Evolutionary conservation across 208 protist species (phyloP), one percentile per base, ranked within the genome.

Genomic region (Trypanosoma platydactyli): DNA sequence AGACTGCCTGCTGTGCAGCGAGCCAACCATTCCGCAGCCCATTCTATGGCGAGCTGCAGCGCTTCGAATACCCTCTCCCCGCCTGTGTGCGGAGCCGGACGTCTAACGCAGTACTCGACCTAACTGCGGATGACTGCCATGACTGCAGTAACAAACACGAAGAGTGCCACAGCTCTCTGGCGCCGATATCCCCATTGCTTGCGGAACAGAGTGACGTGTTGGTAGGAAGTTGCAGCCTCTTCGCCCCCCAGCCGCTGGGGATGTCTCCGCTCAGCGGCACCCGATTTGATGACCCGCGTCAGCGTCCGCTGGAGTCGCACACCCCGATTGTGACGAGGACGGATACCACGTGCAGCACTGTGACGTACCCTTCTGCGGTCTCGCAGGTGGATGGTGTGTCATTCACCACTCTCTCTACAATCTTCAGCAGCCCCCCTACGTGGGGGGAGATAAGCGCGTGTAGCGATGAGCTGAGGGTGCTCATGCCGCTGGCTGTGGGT

Each of bases 381-480:
- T 55, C 51, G 1, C 20, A 38, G 25, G 25, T 15, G 25, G 51
- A 40, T 25, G n/a, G 20, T 22, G 24, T 38, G 0, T 44, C 46
- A 1, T 16, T 40, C 30, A 55, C 24, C 25, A 46, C 48, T n/a
- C 59, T 65, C 20, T 65, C 44, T 25, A 30, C 27, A 24, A 42
- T 65, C 27, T 65, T 65, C 29, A 65, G 44, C 59, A 55, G 20
- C 29, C 45, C 51, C 13, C 42, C 44, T 1, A 65, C 30, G 29
- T 65, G 42, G 42, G 30, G 30, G 4, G 46, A 55, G 41, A 33
- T 9, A 54, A 40, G 15, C 11, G 5, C 5, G 11, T 24, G 12
- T n/a, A 51, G 44, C 30, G 44, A 33, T 38, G 57, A 52, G 22
- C 35, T 38, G 57, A 11, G 33, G 20, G 42, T 45, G 27, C 27